Base-by-base conservation (phyloP, 768 basidiomycete species). In the Podaxis sp. region DNA sequence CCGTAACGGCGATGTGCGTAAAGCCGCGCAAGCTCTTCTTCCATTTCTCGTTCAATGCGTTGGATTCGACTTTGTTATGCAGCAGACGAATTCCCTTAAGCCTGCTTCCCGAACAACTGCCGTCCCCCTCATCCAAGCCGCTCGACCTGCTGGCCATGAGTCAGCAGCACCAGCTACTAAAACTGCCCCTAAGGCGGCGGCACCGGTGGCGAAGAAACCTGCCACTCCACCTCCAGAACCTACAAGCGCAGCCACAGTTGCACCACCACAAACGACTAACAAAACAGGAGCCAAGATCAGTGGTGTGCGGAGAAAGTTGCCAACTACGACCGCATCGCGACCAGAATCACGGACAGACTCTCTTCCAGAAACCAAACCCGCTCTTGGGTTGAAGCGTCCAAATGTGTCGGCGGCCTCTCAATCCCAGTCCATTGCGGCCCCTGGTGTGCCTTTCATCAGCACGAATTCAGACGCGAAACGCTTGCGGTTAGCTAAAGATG, bases 41-140 rank as follows among this genome's bases (percentile, higher is more conserved):
- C 93, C 95, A 0, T 75, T 79, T 49, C 74, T 99, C 61, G 88
- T 99, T 54, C 75, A 81, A 2, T 86, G 75, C 52, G 87, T 87
- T 36, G 95, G 97, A 4, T 94, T 86, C 70, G 92, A 95, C 66
- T 86, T 86, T 68, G 88, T 99, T 55, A 80, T 97, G 80, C 87
- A 92, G 39, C 89, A 95, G 75, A 91, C 95, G 11, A 87, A 83
- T 64, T 85, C 87, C 0, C 80, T 99, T 64, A 99, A 99, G 71
- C 91, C 96, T 30, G 97, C 97, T 0, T 96, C 95, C 9, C 88
- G 89, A 59, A 77, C 85, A 48, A 89, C 90, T 30, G 93, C 95
- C 5, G 75, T 90, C 9, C 95, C 96, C 9, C 79, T 98, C 39
- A 93, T 99, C 63, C 92, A 97, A 72, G 89, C 90, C 11, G 93